Conservation (phyloP, 2,329 filamentous ascomycete genomes). For the Parafenestella ontariensis region DNA sequence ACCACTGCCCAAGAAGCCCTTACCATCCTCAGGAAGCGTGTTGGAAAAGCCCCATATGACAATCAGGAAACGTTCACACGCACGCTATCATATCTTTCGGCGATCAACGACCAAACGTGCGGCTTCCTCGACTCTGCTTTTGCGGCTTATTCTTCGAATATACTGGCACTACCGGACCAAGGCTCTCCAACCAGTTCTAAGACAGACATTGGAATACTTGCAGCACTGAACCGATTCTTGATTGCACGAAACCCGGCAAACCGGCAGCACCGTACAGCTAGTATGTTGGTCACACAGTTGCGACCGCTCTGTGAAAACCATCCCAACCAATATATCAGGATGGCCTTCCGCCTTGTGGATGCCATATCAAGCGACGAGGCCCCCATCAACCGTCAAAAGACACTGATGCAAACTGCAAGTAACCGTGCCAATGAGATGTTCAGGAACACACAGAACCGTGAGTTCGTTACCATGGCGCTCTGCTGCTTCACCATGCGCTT, state of each 20-base stretch:
- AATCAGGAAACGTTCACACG: conserved; percentile 55
- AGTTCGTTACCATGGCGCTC: conserved; percentile 82
- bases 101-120: conserved; percentile 77
- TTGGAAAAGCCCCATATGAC: conserved; percentile 52
- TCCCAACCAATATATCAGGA: conserved; percentile 75
- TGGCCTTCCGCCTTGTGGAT: conserved; percentile 78
- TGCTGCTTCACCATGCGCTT: conserved; percentile 85
- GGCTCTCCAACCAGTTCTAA: conserved; percentile 31
- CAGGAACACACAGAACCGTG: conserved; percentile 73
- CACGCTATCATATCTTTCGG: conserved; percentile 74
- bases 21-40: conserved; percentile 24
- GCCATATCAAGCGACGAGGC: conserved; percentile 68
- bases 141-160: conserved; percentile 67
- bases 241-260: conserved; percentile 53
- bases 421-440: conserved; percentile 70
- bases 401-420: conserved; percentile 67
- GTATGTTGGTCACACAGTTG: conserved; percentile 69
- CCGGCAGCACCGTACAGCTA: conserved; percentile 60
- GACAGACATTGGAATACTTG: conserved; percentile 55
- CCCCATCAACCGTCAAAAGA: conserved; percentile 78
- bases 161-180: conserved; percentile 61
- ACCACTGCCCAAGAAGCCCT: conserved; percentile 48
- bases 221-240: conserved; percentile 57
- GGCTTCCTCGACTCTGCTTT: conserved; percentile 76
- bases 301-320: conserved; percentile 72